Evolutionary conservation across 228 moss, liverwort and hornwort species (phyloP), one percentile per base, ranked within the genome.

Genomic region (Sphagnum magellanicum): DNA sequence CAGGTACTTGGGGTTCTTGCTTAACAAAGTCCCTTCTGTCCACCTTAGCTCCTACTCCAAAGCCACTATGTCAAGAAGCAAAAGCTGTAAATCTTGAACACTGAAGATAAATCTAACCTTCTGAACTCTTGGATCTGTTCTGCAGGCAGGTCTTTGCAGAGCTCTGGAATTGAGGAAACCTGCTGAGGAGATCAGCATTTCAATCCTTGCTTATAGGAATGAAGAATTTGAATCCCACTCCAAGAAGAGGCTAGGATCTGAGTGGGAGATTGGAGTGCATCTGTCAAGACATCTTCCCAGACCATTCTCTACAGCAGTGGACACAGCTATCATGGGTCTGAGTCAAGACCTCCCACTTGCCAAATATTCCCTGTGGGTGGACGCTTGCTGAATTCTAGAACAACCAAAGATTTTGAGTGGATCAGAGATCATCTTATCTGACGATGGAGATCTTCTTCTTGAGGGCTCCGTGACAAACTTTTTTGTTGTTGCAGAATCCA

Each of bases 381-480:
- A 83, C 66, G 68, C 72, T 16, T 76, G 96, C 49, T 79, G 81
- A 59, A 61, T 63, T 11, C 67, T 96, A 8, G 91, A 96, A 73
- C 76, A 68, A 16, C 66, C 74, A 0, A 86, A 76, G 70, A 90
- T 91, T 15, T 52, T 60, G 3, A 67, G 76, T 49, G 77, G 77
- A 16, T 74, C 77, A n/a, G 96, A 96, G 51, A 84, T 90, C 50
- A 73, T 96, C 8, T 60, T 96, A 61, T 96, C 89, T n/a, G 85
- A 88, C 61, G 86, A 93, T 65, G 93, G 93, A 17, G 73, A 88
- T 50, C 57, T 64, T 1, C 77, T 96, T 53, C 72, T 93, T 10
- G 93, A 91, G 72, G 93, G 93, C 14, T 78, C 80, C n/a, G 69
- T 91, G 0, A 96, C 96, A 4, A 96, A 91, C 70, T 88, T 96